Conservation (phyloP, 148 eudicot genomes). For the Rheum nobile region DNA sequence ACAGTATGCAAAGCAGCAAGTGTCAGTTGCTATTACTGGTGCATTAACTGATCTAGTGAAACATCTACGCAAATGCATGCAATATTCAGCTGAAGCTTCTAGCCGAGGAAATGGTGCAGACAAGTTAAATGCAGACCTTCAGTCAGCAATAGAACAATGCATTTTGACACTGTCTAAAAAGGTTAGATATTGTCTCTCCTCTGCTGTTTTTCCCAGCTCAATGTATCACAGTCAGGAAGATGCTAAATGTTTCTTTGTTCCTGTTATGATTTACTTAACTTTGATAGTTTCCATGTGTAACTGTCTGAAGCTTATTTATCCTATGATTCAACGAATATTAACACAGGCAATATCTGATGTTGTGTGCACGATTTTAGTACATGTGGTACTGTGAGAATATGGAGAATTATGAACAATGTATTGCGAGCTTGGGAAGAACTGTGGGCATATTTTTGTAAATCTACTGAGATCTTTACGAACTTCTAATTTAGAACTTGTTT, state of each 20-base stretch:
- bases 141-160: slow-evolving; percentile 64
- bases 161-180: slow-evolving; percentile 55
- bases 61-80: slow-evolving; percentile 73
- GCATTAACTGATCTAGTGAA: slow-evolving; percentile 61
- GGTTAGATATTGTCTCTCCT: slow-evolving; percentile 24
- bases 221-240: neutral
- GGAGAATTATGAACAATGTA: neutral
- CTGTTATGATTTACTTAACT: neutral
- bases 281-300: neutral
- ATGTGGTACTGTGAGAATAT: neutral
- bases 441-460: neutral
- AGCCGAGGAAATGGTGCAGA: slow-evolving; percentile 29
- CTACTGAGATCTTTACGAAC: neutral
- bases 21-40: slow-evolving; percentile 56
- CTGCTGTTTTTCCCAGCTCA: neutral
- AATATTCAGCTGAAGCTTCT: slow-evolving; percentile 47
- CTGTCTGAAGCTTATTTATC: neutral
- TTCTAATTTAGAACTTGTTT: neutral
- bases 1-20: slow-evolving; percentile 40
- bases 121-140: slow-evolving; percentile 56
- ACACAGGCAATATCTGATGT: neutral
- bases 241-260: neutral
- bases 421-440: neutral
- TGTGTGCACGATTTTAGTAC: neutral
- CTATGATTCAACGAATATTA: neutral